phyloP scores from a whole-genome alignment of 2,329 filamentous ascomycete species.

The Penicillium rolfsii region DNA sequence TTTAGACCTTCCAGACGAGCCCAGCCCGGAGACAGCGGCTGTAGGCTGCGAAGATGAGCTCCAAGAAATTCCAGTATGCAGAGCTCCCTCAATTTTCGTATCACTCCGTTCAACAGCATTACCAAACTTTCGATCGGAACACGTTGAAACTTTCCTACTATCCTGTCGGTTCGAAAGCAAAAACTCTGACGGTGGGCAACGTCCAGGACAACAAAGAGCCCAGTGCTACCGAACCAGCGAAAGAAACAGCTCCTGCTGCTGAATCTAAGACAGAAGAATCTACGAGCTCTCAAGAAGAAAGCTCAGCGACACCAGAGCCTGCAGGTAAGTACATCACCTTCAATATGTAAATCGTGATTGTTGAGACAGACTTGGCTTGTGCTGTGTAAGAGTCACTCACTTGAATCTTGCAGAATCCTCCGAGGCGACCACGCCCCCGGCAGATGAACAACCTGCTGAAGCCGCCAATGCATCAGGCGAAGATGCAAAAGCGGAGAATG shows the following conservation, averaged over 20 bases:
- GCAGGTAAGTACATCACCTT: constrained; percentile 33
- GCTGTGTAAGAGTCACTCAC: constrained; percentile 15
- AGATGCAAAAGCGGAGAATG: constrained; percentile 31
- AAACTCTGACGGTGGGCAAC: constrained; percentile 41
- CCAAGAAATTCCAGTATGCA: constrained; percentile 46
- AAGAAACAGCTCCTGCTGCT: constrained; percentile 31
- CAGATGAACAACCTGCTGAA: constrained; percentile 21
- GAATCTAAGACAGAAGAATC: constrained; percentile 29
- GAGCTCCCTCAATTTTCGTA: constrained; percentile 48
- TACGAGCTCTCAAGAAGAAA: constrained; percentile 31
- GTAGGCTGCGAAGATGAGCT: constrained; percentile 42
- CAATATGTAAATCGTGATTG: not conserved
- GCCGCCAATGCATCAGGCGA: constrained; percentile 24
- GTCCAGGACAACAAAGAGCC: constrained; percentile 42
- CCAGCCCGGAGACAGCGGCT: constrained; percentile 36
- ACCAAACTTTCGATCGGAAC: constrained; percentile 49
- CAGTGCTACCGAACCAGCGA: constrained; percentile 36
- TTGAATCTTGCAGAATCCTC: constrained; percentile 29
- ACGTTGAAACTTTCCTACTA: constrained; percentile 44
- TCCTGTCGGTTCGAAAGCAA: constrained; percentile 39
- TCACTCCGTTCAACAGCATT: constrained; percentile 47
- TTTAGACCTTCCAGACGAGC: constrained; percentile 24
- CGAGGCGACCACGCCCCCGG: constrained; percentile 33
- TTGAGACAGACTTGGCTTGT: not conserved
- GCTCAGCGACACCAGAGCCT: constrained; percentile 31